Percentiles rank a stretch among this genome's conserved stretches.
Conservation (phyloP, 2,329 filamentous ascomycete species). For the Aspergillus sojae region DNA sequence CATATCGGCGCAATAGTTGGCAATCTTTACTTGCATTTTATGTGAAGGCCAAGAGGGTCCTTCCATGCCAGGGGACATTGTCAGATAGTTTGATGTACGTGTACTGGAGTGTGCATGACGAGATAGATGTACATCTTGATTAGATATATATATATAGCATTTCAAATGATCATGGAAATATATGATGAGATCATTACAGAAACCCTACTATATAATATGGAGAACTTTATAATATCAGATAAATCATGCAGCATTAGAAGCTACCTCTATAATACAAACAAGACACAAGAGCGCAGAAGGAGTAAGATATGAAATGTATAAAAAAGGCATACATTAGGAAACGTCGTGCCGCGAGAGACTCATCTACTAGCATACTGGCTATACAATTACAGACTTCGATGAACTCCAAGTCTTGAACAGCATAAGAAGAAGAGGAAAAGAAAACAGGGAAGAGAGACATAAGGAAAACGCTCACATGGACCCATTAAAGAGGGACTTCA, state of each 20-base stretch:
- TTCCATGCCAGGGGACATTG: not conserved
- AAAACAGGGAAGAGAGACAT: constrained; percentile 19
- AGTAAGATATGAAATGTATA: not conserved
- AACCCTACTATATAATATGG: not conserved
- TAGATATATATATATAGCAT: not conserved
- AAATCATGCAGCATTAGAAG: constrained; percentile 9
- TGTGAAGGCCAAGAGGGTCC: not conserved
- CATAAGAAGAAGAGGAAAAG: constrained; percentile 20
- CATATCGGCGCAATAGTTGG: not conserved
- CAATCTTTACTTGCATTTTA: not conserved
- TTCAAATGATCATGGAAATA: not conserved
- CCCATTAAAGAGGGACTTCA: constrained; percentile 35
- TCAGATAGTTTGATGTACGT: not conserved
- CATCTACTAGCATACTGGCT: constrained; percentile 5
- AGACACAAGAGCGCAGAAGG: not conserved
- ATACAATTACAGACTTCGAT: constrained; percentile 7
- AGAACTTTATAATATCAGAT: not conserved
- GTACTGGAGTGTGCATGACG: not conserved
- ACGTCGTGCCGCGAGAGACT: not conserved
- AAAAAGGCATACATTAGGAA: constrained; percentile 10
- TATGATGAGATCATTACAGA: not conserved
- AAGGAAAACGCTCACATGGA: constrained; percentile 12
- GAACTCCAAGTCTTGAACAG: constrained; percentile 3
- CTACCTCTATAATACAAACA: constrained; percentile 21
- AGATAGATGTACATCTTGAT: not conserved